Conservation (phyloP, 2,329 filamentous ascomycete species). For the Canariomyces notabilis region DNA sequence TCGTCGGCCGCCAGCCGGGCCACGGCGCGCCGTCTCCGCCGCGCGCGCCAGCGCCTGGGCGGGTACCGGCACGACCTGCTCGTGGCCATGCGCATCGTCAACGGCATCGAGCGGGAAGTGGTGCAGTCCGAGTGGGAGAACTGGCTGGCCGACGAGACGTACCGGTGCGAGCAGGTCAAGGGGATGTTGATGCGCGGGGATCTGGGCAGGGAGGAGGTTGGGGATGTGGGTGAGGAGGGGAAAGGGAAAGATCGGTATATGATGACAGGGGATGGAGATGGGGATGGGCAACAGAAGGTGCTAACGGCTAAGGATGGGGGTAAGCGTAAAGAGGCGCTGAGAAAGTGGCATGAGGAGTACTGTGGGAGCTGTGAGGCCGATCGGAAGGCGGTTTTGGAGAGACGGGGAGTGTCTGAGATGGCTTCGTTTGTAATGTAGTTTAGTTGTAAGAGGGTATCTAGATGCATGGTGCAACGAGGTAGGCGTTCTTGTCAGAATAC, state of each 20-base stretch:
- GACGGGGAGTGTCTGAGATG: constrained; percentile 1
- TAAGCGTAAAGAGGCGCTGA: constrained; percentile 34
- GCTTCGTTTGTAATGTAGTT: neutral
- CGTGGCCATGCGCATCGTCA: constrained; percentile 85
- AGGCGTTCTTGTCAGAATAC: too few species aligned
- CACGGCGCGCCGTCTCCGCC: constrained; percentile 62
- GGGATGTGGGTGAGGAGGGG: constrained; percentile 1
- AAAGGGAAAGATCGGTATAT: constrained; percentile 15
- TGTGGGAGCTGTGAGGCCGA: constrained; percentile 53
- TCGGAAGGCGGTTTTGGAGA: constrained; percentile 26
- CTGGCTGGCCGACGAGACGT: constrained; percentile 77
- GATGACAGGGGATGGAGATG: constrained; percentile 1
- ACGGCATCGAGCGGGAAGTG: constrained; percentile 82
- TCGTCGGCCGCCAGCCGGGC: constrained; percentile 45
- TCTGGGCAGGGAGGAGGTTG: constrained; percentile 22
- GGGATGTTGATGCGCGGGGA: constrained; percentile 18
- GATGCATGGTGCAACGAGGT: too few species aligned
- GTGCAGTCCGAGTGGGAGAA: constrained; percentile 87
- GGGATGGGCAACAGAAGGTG: constrained; percentile 19
- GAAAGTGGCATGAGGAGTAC: constrained; percentile 48
- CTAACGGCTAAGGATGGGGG: constrained; percentile 28
- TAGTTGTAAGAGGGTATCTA: too few species aligned
- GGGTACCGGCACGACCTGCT: constrained; percentile 83
- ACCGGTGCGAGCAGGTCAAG: constrained; percentile 63
- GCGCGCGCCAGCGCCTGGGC: constrained; percentile 77